Conservation (phyloP, 306 rosid species). For the Crotalaria pallida region DNA sequence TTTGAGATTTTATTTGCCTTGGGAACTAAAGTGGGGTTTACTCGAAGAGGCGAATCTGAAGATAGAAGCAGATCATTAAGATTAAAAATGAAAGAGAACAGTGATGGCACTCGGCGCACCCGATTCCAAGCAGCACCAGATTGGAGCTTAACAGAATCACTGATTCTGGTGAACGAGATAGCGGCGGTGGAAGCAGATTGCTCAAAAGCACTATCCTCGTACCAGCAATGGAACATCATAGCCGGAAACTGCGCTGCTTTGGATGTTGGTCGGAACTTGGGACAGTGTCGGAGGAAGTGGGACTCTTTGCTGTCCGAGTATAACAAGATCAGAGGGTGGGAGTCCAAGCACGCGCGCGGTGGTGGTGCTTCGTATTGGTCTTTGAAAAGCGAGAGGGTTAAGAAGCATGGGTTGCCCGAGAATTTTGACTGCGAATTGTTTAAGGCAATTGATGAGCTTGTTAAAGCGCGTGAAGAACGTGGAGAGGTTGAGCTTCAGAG, state of each 20-base stretch:
- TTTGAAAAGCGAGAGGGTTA: constrained; percentile 29
- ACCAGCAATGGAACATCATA: constrained; percentile 36
- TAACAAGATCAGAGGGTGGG: constrained; percentile 21
- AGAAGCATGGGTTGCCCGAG: constrained; percentile 37
- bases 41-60: too few relatives aligned
- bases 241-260: constrained; percentile 44
- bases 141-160: constrained; percentile 49
- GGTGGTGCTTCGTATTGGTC: constrained; percentile 27
- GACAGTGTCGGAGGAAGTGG: constrained; percentile 77
- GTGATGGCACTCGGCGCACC: constrained; percentile 33
- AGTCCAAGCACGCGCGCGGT: background rate
- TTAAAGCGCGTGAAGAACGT: constrained; percentile 38
- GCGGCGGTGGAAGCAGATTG: constrained; percentile 83
- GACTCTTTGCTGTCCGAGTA: constrained; percentile 33
- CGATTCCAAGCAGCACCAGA: constrained; percentile 68
- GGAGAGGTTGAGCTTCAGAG: constrained; percentile 43
- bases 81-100: constrained; percentile 12
- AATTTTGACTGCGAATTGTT: constrained; percentile 53
- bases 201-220: constrained; percentile 24
- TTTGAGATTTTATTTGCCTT: too few relatives aligned
- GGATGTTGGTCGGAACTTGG: constrained; percentile 44
- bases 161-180: constrained; percentile 64
- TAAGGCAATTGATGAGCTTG: constrained; percentile 32
- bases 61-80: background rate
- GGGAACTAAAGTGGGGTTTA: too few relatives aligned